Base-by-base conservation (phyloP, 2,329 filamentous ascomycete species). In the Phyllosticta citrichinensis region DNA sequence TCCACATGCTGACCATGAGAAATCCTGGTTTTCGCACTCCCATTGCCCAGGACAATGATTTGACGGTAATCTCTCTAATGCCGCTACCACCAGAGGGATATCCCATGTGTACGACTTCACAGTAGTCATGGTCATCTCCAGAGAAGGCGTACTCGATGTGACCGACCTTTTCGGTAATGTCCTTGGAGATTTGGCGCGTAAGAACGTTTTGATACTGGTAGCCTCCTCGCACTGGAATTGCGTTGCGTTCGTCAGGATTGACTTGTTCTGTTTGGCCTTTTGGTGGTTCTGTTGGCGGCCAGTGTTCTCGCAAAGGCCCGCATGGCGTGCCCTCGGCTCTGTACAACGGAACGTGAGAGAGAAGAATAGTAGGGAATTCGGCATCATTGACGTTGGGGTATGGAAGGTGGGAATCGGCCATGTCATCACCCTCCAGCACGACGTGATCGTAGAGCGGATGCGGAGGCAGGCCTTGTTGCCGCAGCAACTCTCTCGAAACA, bases 151-250 rank as follows among this genome's bases (percentile, higher is more conserved):
- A 88, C 2, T 84, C 81, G 12, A 97, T 84, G 64, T 94, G 89
- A 35, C 91, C 91, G 35, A 96, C 80, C 64, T 86, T 89, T 63
- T 87, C 81, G 52, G 96, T 78, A 47, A 99, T 78, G 57, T 86
- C 85, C 54, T 85, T 80, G 0, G 92, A 94, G 66, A 97, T 85
- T 2, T 83, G 80, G 56, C 87, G 84, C 57, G 83, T 88, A 25
- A 99, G 83, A 2, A 97, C 93, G 68, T 97, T 99, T 72, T 97
- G 93, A 70, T 99, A 99, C 72, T 99, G 94, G 70, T 97, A 97
- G 14, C 94, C 94, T 17, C 80, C 81, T 10, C 83, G 77, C 17
- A 99, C 85, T 2, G 82, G 81, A 62, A 99, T 89, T 24, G 92
- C 86, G 65, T 94, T 95, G 61, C 84, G 81, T 55, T 89, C 80